Percentiles rank a stretch among this genome's conserved stretches.
These are phyloP conservation scores for Simmondsia chinensis DNA, from an alignment of 148 eudicot species.

Conservation along the genomic window DNA sequence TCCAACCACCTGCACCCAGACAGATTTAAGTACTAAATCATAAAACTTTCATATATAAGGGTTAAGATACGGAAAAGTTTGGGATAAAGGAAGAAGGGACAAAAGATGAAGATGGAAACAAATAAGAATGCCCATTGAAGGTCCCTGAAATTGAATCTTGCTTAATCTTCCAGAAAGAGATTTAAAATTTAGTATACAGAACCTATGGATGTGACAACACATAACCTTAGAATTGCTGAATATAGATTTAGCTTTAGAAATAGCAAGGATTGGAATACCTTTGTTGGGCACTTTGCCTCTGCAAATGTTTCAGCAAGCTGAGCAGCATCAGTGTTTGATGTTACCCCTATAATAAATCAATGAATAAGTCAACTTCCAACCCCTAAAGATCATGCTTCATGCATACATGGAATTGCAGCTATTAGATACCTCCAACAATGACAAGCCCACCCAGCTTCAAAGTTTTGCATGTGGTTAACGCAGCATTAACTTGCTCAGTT, in stretches of 20 bases:
- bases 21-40: not conserved
- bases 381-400: no score
- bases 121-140: not conserved
- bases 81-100: not conserved
- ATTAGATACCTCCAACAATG: constrained; percentile 65
- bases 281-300: constrained; percentile 80
- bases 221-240: no score
- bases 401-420: no score
- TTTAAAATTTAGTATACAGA: not conserved
- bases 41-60: not conserved
- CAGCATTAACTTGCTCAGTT: constrained; percentile 87
- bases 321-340: constrained; percentile 99
- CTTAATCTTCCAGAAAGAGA: constrained; percentile 1
- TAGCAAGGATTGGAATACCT: constrained; percentile 27
- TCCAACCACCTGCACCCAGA: constrained; percentile 73
- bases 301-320: constrained; percentile 95
- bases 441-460: constrained; percentile 89
- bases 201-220: no score
- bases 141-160: not conserved
- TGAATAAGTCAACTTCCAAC: not conserved
- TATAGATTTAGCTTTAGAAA: not conserved
- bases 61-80: not conserved
- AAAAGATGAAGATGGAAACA: not conserved
- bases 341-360: constrained; percentile 56
- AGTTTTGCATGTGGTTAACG: constrained; percentile 68